Conservation (phyloP, 768 basidiomycete genomes). For the Trametes sanguinea region DNA sequence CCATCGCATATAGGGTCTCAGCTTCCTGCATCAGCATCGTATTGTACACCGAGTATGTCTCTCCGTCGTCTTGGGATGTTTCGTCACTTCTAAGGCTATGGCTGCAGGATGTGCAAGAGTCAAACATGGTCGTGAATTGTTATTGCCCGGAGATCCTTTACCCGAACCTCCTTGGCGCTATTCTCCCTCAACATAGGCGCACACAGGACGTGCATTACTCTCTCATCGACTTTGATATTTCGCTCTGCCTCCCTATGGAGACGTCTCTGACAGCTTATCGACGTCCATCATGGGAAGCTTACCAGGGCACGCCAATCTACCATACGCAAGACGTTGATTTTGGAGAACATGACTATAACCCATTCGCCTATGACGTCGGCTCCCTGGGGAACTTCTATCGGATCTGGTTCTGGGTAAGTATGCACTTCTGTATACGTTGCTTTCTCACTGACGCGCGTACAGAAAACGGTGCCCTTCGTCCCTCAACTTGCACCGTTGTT, state of each 20-base stretch:
- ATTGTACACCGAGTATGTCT: conserved; percentile 14
- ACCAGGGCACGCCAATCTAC: not conserved
- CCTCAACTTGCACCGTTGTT: conserved; percentile 3
- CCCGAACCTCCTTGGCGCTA: too few relatives aligned
- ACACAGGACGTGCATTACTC: not conserved
- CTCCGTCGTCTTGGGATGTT: not conserved
- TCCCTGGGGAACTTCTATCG: conserved; percentile 3
- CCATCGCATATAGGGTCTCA: conserved; percentile 3
- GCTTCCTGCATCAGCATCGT: conserved; percentile 13
- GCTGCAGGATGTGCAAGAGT: not conserved
- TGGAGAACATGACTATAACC: not conserved
- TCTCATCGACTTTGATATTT: not conserved
- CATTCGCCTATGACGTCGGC: conserved; percentile 7
- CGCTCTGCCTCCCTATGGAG: not conserved
- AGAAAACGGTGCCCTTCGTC: not conserved
- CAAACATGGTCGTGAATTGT: conserved; percentile 1
- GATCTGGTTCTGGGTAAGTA: not conserved
- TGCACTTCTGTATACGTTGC: not conserved
- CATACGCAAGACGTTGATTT: not conserved
- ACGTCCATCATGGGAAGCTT: not conserved
- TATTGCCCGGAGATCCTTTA: not conserved
- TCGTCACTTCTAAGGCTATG: not conserved
- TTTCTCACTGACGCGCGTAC: not conserved
- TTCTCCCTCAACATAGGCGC: not conserved
- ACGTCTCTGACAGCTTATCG: not conserved